A percentile compares a stretch with the other conserved stretches of the same genome.
These are phyloP conservation scores for Leccinum cinnamomeum DNA, from an alignment of 1,284 basidiomycete species.

Conservation along the genomic window DNA sequence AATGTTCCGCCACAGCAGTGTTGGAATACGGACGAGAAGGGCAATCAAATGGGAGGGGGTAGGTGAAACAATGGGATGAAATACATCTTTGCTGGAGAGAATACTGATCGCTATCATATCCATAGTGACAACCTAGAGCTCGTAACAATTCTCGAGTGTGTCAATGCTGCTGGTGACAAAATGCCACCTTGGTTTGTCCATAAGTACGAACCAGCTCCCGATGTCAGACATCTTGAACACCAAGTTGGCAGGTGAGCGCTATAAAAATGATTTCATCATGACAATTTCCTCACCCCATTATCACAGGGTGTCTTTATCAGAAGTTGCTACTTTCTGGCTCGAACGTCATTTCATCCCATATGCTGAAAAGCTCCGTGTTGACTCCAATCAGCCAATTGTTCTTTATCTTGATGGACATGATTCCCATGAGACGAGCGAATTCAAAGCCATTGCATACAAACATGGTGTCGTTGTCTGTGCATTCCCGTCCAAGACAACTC, in stretches of 20 bases:
- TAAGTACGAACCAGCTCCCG: neutral
- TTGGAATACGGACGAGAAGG: neutral
- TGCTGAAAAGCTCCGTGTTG: neutral
- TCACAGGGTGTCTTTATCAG: neutral
- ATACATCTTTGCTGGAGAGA: neutral
- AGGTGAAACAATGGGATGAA: neutral
- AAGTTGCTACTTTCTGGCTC: neutral
- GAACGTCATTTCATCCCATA: neutral
- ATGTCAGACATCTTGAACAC: neutral
- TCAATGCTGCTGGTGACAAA: neutral
- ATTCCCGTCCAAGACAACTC: neutral
- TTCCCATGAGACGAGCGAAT: neutral
- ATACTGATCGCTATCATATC: neutral
- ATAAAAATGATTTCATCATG: neutral
- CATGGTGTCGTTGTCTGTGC: neutral
- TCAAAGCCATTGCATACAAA: neutral
- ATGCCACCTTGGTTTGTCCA: neutral
- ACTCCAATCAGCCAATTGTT: neutral
- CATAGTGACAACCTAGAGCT: slow-evolving; percentile 1
- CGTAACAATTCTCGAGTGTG: neutral
- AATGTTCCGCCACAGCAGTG: neutral
- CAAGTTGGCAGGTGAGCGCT: neutral
- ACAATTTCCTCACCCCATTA: neutral
- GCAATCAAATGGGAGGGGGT: neutral
- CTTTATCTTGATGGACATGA: neutral